Evolutionary conservation across 495 filamentous ascomycete species (phyloP).

Genomic region (Hypoxylon lenormandii): DNA sequence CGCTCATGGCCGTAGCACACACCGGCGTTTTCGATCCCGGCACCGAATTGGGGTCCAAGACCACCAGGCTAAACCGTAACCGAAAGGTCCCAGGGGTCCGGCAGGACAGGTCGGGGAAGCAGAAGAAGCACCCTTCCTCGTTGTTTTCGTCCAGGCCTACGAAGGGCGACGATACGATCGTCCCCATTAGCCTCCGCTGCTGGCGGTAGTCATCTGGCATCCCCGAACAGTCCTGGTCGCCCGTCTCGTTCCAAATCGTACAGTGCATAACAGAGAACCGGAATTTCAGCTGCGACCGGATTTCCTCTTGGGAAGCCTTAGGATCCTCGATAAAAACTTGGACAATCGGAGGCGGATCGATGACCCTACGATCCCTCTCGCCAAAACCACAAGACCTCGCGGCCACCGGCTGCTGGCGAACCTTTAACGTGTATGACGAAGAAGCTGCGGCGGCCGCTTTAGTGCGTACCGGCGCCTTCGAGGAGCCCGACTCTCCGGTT

Average conservation of each 20-base stretch:
- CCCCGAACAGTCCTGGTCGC: constrained; percentile 69
- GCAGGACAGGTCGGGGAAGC: constrained; percentile 93
- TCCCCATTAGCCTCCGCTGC: constrained; percentile 80
- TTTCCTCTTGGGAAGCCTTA: constrained; percentile 65
- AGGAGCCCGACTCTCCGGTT: constrained; percentile 41
- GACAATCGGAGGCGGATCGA: constrained; percentile 95
- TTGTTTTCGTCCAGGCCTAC: constrained; percentile 74
- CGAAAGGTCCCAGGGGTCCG: constrained; percentile 85
- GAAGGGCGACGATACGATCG: constrained; percentile 79
- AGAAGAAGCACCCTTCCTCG: constrained; percentile 86
- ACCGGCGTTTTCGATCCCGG: constrained; percentile 70
- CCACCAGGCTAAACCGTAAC: constrained; percentile 87
- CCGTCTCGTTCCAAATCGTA: constrained; percentile 73
- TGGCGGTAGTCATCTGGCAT: constrained; percentile 69
- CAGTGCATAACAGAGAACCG: constrained; percentile 88
- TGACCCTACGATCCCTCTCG: constrained; percentile 89
- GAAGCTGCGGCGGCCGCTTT: constrained; percentile 19
- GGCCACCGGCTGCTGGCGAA: constrained; percentile 90
- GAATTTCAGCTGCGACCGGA: constrained; percentile 72
- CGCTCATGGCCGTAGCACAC: constrained; percentile 75
- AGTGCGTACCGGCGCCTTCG: constrained; percentile 44
- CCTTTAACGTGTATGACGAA: constrained; percentile 63
- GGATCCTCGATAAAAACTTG: constrained; percentile 80
- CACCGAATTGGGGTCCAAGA: constrained; percentile 69
- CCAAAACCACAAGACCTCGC: constrained; percentile 94